Percentiles rank a stretch among this genome's conserved stretches.
phyloP scores from a whole-genome alignment of 2,329 filamentous ascomycete species.

The Clonostachys byssicola region DNA sequence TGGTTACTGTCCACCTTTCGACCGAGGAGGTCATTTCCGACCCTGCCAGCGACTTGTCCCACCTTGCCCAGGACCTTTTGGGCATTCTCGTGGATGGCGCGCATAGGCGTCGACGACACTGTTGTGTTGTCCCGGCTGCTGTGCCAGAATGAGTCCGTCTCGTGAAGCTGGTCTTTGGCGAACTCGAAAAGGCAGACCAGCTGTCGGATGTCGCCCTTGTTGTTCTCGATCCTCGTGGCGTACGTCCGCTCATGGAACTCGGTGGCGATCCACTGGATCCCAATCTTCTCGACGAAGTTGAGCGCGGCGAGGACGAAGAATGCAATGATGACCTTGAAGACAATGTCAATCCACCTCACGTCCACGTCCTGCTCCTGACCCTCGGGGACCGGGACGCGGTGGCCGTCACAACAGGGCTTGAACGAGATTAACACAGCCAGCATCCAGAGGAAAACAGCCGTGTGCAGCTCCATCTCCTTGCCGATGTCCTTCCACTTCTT shows the following conservation, averaged over 20 bases:
- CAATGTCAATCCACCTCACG: slow-evolving; percentile 66
- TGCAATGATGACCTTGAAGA: slow-evolving; percentile 83
- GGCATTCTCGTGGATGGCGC: slow-evolving; percentile 65
- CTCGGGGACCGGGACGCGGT: slow-evolving; percentile 31
- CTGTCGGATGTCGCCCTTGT: slow-evolving; percentile 79
- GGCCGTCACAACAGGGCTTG: slow-evolving; percentile 69
- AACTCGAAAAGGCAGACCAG: slow-evolving; percentile 59
- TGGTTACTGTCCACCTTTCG: slow-evolving; percentile 67
- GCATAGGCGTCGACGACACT: slow-evolving; percentile 71
- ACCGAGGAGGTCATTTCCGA: slow-evolving; percentile 91
- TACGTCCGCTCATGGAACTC: slow-evolving; percentile 92
- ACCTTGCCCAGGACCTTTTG: slow-evolving; percentile 74
- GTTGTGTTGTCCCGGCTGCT: slow-evolving; percentile 34
- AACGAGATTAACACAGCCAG: slow-evolving; percentile 83
- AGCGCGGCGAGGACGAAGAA: slow-evolving; percentile 76
- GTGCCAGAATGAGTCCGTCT: slow-evolving; percentile 45
- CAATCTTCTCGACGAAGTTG: slow-evolving; percentile 87
- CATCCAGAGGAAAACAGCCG: slow-evolving; percentile 89
- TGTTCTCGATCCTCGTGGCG: slow-evolving; percentile 82
- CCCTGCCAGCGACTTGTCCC: slow-evolving; percentile 77
- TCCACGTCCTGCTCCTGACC: slow-evolving; percentile 36
- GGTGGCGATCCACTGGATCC: slow-evolving; percentile 92
- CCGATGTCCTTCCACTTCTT: slow-evolving; percentile 95
- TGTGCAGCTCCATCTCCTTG: slow-evolving; percentile 77
- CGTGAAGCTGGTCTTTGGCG: slow-evolving; percentile 68